A percentile compares a stretch with the other conserved stretches of the same genome.
Conservation (phyloP, 1,284 basidiomycete genomes). For the Trichosporon ovoides region DNA sequence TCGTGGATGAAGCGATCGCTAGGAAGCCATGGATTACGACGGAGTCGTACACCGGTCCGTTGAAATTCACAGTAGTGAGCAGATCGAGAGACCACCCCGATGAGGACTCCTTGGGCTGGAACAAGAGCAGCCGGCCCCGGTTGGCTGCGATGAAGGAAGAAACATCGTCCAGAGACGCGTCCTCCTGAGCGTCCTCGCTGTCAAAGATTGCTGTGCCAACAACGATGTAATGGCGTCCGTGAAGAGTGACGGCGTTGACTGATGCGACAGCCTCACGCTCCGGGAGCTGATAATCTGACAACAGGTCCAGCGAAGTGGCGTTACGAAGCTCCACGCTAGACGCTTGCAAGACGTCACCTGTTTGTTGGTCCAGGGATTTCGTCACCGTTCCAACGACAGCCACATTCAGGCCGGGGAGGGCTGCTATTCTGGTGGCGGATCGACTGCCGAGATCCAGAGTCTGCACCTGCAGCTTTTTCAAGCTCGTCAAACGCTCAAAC, state of each 20-base stretch:
- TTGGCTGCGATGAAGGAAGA: conserved; percentile 24
- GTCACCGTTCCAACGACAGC: conserved; percentile 63
- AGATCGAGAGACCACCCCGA: not conserved
- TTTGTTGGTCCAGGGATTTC: conserved; percentile 56
- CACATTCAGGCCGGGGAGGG: conserved; percentile 55
- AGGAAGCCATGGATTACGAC: conserved; percentile 43
- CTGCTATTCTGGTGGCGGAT: conserved; percentile 60
- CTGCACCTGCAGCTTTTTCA: conserved; percentile 75
- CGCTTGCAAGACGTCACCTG: conserved; percentile 53
- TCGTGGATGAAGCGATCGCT: conserved; percentile 66
- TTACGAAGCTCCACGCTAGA: conserved; percentile 66
- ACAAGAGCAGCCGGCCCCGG: conserved; percentile 38
- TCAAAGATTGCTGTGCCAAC: conserved; percentile 43
- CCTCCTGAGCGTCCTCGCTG: conserved; percentile 29
- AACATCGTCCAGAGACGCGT: conserved; percentile 23
- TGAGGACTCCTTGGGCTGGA: conserved; percentile 19
- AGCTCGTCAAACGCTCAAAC: conserved; percentile 62
- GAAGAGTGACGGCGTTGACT: conserved; percentile 27
- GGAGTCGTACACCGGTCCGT: conserved; percentile 12
- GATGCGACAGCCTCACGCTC: conserved; percentile 33
- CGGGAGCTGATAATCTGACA: conserved; percentile 26
- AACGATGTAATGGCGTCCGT: conserved; percentile 34
- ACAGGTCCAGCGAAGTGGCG: conserved; percentile 57
- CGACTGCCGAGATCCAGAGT: conserved; percentile 66
- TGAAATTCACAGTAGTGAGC: conserved; percentile 20